These are phyloP conservation scores for Talaromyces wortmannii DNA, from an alignment of 495 filamentous ascomycete species.

Conservation along the genomic window DNA sequence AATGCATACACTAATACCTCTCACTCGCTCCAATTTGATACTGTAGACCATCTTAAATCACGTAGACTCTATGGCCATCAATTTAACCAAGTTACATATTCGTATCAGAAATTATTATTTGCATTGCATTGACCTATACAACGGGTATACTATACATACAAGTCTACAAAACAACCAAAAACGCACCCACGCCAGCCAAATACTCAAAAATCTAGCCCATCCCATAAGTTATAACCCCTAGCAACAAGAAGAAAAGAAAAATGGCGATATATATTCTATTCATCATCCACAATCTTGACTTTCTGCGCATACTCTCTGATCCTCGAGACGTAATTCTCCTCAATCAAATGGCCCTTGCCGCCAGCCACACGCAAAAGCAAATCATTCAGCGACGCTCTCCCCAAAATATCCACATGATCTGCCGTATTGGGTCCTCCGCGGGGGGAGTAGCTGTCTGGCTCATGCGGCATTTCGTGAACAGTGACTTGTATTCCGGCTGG, in stretches of 20 bases:
- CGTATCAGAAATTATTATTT: too few relatives aligned
- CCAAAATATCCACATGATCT: constrained; percentile 95
- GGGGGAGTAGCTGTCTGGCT: constrained; percentile 86
- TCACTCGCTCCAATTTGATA: background rate
- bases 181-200: too few relatives aligned
- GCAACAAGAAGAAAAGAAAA: background rate
- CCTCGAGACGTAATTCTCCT: constrained; percentile 69
- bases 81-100: too few relatives aligned
- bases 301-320: constrained; percentile 75
- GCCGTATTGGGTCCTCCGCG: constrained; percentile 91
- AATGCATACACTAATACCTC: background rate
- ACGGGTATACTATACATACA: too few relatives aligned
- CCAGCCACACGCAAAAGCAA: constrained; percentile 81
- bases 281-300: constrained; percentile 65
- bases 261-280: background rate
- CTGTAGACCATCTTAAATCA: too few relatives aligned
- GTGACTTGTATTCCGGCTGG: constrained; percentile 75
- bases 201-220: background rate
- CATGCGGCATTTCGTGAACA: constrained; percentile 91
- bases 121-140: too few relatives aligned
- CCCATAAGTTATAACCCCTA: background rate
- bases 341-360: constrained; percentile 75
- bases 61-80: too few relatives aligned
- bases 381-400: constrained; percentile 82
- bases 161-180: too few relatives aligned